Evolutionary conservation across 108 stramenopile species (phyloP), one percentile per base, ranked within the genome.

Genomic region (Skeletonema marinoi): DNA sequence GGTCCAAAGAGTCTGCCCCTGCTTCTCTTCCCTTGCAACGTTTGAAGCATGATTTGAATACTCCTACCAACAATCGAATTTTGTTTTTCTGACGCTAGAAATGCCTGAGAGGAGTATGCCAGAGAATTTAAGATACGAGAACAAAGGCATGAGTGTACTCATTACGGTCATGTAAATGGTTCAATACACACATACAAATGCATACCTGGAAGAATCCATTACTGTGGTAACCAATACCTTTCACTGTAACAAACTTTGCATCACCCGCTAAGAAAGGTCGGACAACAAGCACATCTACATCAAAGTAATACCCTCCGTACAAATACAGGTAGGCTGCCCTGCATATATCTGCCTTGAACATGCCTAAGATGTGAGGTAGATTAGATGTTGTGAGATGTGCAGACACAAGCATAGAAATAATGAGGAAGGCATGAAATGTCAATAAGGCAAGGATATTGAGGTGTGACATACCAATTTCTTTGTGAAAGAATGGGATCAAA

Each of bases 321-420:
- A 78, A 63, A 13, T 32, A 64, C 4, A 78, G 48, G 32, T 65
- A 65, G 10, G 71, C 64, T 39, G 72, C 70, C 11, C 77, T 70
- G 30, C 77, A 78, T 29, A 78, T n/a, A 50, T 78, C 77, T 16
- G 77, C 70, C 56, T 78, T 78, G 62, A 46, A 78, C 71, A 73
- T 73, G 30, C 77, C 77, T 68, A 60, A 17, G 39, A 41, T 11
- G 58, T 0, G 48, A 32, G 25, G 35, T 13, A 36, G 29, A 16
- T 36, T 35, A 17, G 21, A 19, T 41, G 0, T 36, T 6, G 21
- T 29, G 33, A 35, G 33, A 35, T 35, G 25, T 25, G 25, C 25
- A 25, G 25, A 25, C 25, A 25, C 25, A 25, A 25, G 25, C 25
- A 25, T 25, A 25, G 25, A 25, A 25, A 25, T 25, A 25, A 35